Conservation (phyloP, 2,329 filamentous ascomycete species). For the Zymoseptoria crescenta region DNA sequence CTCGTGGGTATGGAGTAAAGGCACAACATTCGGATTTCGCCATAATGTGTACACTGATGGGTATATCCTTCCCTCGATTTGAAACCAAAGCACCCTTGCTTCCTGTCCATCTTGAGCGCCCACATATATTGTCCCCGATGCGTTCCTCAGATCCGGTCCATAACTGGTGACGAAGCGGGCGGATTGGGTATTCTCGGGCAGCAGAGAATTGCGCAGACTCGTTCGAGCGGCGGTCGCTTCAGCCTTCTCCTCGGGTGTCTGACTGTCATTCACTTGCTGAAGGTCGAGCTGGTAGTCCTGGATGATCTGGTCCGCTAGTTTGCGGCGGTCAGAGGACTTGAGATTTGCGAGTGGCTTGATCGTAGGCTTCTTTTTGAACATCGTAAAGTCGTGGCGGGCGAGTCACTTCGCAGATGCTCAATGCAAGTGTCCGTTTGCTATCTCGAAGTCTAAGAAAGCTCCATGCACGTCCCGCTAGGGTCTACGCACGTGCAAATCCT, state of each 20-base stretch:
- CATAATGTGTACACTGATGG: conserved; percentile 58
- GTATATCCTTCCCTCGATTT: conserved; percentile 50
- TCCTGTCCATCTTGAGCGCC: conserved; percentile 51
- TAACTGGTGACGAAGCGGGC: conserved; percentile 59
- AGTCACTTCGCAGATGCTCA: not conserved
- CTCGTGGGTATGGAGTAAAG: conserved; percentile 56
- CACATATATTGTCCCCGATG: conserved; percentile 58
- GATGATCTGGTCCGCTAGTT: conserved; percentile 60
- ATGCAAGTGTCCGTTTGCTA: not conserved
- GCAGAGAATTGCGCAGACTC: conserved; percentile 49
- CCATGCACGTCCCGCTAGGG: not conserved
- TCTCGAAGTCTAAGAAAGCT: not conserved
- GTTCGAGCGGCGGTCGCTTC: conserved; percentile 40
- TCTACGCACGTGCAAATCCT: not conserved
- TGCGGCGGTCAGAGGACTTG: conserved; percentile 59
- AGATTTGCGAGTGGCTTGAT: conserved; percentile 61
- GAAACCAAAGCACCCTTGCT: conserved; percentile 57
- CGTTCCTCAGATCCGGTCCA: conserved; percentile 53
- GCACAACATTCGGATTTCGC: conserved; percentile 53
- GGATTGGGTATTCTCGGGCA: conserved; percentile 56
- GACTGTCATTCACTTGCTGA: conserved; percentile 22
- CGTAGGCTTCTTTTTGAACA: conserved; percentile 36
- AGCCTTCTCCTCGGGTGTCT: conserved; percentile 36
- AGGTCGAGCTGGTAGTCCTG: conserved; percentile 40
- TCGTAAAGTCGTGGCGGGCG: conserved; percentile 4